Conservation (phyloP, 2,329 filamentous ascomycete genomes). For the Neurospora sp. region DNA sequence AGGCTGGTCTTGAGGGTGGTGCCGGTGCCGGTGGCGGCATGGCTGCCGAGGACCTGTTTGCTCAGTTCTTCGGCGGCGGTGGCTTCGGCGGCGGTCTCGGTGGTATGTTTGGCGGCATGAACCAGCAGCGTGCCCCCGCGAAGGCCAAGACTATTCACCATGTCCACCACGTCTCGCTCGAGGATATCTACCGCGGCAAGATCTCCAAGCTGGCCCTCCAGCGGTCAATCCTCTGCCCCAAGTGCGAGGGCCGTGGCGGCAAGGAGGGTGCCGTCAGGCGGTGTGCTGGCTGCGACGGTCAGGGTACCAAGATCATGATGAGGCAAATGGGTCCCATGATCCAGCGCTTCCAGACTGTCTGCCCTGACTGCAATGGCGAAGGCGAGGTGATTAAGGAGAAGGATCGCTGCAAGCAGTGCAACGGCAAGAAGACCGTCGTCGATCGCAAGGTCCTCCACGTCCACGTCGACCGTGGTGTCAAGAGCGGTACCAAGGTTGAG, state of each 20-base stretch:
- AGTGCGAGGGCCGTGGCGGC: slow-evolving; percentile 87
- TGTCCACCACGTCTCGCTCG: slow-evolving; percentile 94
- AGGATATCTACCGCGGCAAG: slow-evolving; percentile 97
- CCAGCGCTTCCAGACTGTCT: slow-evolving; percentile 98
- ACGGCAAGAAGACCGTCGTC: slow-evolving; percentile 94
- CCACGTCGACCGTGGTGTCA: slow-evolving; percentile 90
- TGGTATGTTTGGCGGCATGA: slow-evolving; percentile 69
- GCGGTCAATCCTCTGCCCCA: slow-evolving; percentile 92
- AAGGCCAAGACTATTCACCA: slow-evolving; percentile 96
- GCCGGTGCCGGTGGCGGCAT: slow-evolving; percentile 66
- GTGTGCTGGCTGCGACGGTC: slow-evolving; percentile 81
- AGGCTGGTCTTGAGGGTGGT: slow-evolving; percentile 89
- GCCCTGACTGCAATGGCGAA: slow-evolving; percentile 95
- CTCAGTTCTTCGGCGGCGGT: slow-evolving; percentile 84
- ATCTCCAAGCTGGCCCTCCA: slow-evolving; percentile 94
- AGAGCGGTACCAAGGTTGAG: slow-evolving; percentile 90
- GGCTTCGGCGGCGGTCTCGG: slow-evolving; percentile 63
- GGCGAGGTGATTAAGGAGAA: slow-evolving; percentile 95
- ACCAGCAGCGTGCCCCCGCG: slow-evolving; percentile 67
- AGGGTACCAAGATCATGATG: slow-evolving; percentile 99
- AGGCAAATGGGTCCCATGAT: slow-evolving; percentile 99
- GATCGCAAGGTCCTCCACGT: slow-evolving; percentile 98
- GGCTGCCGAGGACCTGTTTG: slow-evolving; percentile 92
- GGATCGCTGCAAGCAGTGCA: slow-evolving; percentile 94
- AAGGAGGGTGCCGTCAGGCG: slow-evolving; percentile 97